Evolutionary conservation across 2,329 filamentous ascomycete genomes (phyloP), one percentile per base, ranked within the genome.

Genomic region (Hymenoscyphus fructigenus): DNA sequence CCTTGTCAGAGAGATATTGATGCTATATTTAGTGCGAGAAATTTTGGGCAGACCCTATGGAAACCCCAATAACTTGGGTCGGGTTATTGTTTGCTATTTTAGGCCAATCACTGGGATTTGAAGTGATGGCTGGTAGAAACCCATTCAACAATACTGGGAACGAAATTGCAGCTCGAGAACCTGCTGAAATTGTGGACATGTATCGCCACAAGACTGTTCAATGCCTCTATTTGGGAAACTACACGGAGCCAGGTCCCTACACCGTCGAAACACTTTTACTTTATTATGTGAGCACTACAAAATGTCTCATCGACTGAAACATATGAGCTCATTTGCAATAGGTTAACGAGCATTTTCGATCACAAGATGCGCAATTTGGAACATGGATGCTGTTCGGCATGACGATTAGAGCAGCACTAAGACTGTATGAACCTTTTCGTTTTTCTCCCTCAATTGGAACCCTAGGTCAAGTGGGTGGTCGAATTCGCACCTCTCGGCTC

Each of bases 321-420:
- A 53, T 53, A 7, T 50, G 9, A 53, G 20, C 47, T 53, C 4
- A 53, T 26, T 23, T 53, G 15, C 20, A 53, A 53, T 26, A 53
- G 47, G 80, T 86, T 68, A 78, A 80, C 1, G 80, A 85, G 65
- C 85, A 85, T 68, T 71, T 85, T 34, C 76, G 80, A 60, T 82
- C 80, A 71, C 78, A 80, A n/a, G 78, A 79, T 23, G 79, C 79
- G 15, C 83, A 85, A 71, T 83, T 83, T 75, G 82, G 81, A 67
- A 81, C 80, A 71, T 87, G 85, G 73, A 74, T 87, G 59, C 74
- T 87, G 17, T 81, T 79, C 0, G 80, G 81, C 3, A 79, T 84
- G 2, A 77, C 81, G 44, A 77, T 86, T 55, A 81, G 84, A 14
- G 74, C 85, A 3, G 84, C 85, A 77, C 76, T 87, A 66, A 82